Base-by-base conservation (phyloP, 2,329 filamentous ascomycete species). In the Colletotrichum falcatum region DNA sequence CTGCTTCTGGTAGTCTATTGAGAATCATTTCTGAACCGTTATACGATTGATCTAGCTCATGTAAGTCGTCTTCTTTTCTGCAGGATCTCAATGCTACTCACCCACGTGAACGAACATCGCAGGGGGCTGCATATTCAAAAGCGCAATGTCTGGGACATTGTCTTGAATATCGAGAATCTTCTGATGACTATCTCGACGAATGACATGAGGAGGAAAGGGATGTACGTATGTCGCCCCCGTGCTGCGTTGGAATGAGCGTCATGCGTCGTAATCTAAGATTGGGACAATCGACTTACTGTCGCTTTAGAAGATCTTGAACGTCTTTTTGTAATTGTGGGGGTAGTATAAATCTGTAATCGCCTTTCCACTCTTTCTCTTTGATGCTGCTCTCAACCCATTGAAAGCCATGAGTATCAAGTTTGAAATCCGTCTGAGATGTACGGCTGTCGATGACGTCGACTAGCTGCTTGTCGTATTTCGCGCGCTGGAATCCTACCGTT, bases 341-440 rank as follows among this genome's bases (percentile, higher is more conserved):
- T 5, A 65, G 62, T 18, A 33, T 42, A 23, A 51, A 60, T 51
- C 62, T 18, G 20, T 65, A 60, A 7, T 65, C 58, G 35, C 65
- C 61, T 44, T 70, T 48, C 72, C 72, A 77, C 18, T 88, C 85
- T 0, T 89, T 88, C 70, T 91, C 88, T 39, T 60, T 42, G 1
- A 77, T 81, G 0, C 85, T 80, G 56, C 90, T 81, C 73, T 89
- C 88, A 6, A 85, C 78, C n/a, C 80, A 78, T 0, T 92, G 89
- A 20, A 90, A 86, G 71, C 83, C 81, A 5, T 80, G 83, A 0
- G 88, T 88, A 0, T 88, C 87, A 30, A 82, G 81, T 3, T 82
- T 79, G 0, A 90, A 92, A 75, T 92, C 90, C 70, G 92, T 90
- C 0, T 60, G 54, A 1, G 39, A 46, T 0, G 39, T 46, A 11